Evolutionary conservation across 441 rosid genomes (phyloP), one percentile per base, ranked within the genome.

Genomic region (Populus hybrid): DNA sequence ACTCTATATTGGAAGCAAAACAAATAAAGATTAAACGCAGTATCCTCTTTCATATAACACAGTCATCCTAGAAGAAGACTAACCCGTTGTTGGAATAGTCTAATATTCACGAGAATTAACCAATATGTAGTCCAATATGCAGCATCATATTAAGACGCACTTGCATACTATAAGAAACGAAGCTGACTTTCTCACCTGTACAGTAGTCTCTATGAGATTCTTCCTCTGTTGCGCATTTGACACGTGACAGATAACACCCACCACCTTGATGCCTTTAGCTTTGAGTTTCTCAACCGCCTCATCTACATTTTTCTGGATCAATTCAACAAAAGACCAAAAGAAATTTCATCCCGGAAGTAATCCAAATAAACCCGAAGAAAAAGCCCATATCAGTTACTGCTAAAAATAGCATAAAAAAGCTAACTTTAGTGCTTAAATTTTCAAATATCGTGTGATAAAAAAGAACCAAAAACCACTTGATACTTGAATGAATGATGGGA

Each of bases 161-260:
- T 23, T 24, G 1, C 73, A 70, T 1, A 8, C 28, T 11, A 38
- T 4, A 69, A 71, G 3, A 72, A 53, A 53, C 21, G 1, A 53
- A 36, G 7, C 14, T 29, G 6, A 45, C 14, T 21, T 29, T 16
- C 69, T 64, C 45, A 90, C 98, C 92, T 91, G 85, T 72, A 92
- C 79, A 26, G 98, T 90, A 66, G 86, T 84, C 64, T 86, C 85
- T 2, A 91, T 85, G 38, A 94, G 98, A 85, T 85, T 81, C 78
- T 86, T 91, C 82, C 98, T 92, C 18, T 95, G 99, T 50, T 87
- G 88, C 3, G 85, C 84, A 77, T 90, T 90, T 42, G 98, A 91
- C 7, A 96, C 99, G 73, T 94, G 99, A 59, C 98, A 96, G 76
- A 93, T 94, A 69, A 96, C 82, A 77, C 98, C 99, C 76, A 87